Evolutionary conservation across 2,329 filamentous ascomycete genomes (phyloP), one percentile per base, ranked within the genome.

Genomic region (Septoria linicola): DNA sequence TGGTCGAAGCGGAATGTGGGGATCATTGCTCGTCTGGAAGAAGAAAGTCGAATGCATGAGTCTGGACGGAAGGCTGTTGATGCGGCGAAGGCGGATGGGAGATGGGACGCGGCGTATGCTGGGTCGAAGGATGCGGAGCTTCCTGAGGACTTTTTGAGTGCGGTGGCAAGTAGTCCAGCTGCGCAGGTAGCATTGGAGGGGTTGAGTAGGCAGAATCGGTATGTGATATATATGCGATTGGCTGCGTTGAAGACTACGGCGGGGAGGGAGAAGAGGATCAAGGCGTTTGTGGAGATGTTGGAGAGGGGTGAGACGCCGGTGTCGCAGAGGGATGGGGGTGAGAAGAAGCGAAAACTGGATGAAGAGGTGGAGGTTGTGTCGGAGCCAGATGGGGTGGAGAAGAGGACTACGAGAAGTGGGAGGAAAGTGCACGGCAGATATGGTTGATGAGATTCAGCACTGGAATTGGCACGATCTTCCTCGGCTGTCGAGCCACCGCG

Each of bases 1-100:
- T 84, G 81, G 81, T 84, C 80, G 2, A 72, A 76, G 53, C 77
- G 80, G 35, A 85, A 85, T 58, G 79, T 83, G 2, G 68, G 68
- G 8, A 77, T 79, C 13, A 72, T 82, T 5, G 71, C 68, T 0
- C 60, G 59, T 4, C 66, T 85, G 2, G 65, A 71, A 1, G 63
- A 65, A 0, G 66, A 74, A 7, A 77, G 75, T 0, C 71, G 74
- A 1, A 81, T 84, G 75, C 67, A 68, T 0, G 68, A 70, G 0
- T 65, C 75, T 0, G 81, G 80, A 0, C 60, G 74, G 34, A 71
- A 67, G 1, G 77, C 77, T 34, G 72, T 84, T 2, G 76, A 81
- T 5, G 72, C 75, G 1, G 81, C 81, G 0, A 80, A 77, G 64
- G 70, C 67, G 0, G 80, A 84, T 58, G 81, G 82, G 0, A 69